These are phyloP conservation scores for Tubosaeta brunneosetosa DNA, from an alignment of 768 basidiomycete genomes.

Conservation along the genomic window DNA sequence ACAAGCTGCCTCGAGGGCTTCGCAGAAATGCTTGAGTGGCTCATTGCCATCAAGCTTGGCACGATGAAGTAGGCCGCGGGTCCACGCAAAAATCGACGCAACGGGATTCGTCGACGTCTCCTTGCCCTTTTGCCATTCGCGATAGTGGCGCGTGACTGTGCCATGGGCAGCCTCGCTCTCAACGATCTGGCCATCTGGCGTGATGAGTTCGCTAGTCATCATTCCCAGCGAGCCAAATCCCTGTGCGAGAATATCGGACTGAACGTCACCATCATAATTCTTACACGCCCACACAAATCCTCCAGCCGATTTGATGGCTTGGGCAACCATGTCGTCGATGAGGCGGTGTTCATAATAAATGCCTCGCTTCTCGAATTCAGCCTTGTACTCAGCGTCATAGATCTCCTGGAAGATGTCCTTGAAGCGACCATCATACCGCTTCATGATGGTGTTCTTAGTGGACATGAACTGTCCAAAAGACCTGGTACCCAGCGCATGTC, in stretches of 20 bases:
- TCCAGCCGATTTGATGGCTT: slow-evolving; percentile 93
- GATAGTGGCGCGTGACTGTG: slow-evolving; percentile 95
- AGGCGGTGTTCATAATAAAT: slow-evolving; percentile 96
- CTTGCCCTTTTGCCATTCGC: slow-evolving; percentile 94
- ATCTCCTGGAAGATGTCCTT: slow-evolving; percentile 99
- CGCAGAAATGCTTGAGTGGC: slow-evolving; percentile 66
- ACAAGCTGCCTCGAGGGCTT: slow-evolving; percentile 80
- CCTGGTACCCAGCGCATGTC: not conserved
- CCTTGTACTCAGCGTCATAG: slow-evolving; percentile 77
- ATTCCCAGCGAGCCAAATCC: slow-evolving; percentile 96
- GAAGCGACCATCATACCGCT: slow-evolving; percentile 98
- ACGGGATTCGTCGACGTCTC: slow-evolving; percentile 99
- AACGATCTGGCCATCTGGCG: slow-evolving; percentile 88
- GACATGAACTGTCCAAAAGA: slow-evolving; percentile 71
- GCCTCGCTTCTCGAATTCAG: slow-evolving; percentile 59
- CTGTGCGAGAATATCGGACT: slow-evolving; percentile 94
- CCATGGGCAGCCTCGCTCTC: slow-evolving; percentile 98
- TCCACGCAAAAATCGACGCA: slow-evolving; percentile 98
- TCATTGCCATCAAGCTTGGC: slow-evolving; percentile 89
- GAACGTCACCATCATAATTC: slow-evolving; percentile 83
- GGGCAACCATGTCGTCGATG: slow-evolving; percentile 98
- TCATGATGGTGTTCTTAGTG: slow-evolving; percentile 96
- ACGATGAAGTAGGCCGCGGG: slow-evolving; percentile 87
- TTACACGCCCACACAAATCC: slow-evolving; percentile 80
- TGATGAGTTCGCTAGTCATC: slow-evolving; percentile 96